Percentiles rank a stretch among this genome's conserved stretches.
phyloP scores from a whole-genome alignment of 2,329 filamentous ascomycete genomes.

The Basipetospora chlamydospora region DNA sequence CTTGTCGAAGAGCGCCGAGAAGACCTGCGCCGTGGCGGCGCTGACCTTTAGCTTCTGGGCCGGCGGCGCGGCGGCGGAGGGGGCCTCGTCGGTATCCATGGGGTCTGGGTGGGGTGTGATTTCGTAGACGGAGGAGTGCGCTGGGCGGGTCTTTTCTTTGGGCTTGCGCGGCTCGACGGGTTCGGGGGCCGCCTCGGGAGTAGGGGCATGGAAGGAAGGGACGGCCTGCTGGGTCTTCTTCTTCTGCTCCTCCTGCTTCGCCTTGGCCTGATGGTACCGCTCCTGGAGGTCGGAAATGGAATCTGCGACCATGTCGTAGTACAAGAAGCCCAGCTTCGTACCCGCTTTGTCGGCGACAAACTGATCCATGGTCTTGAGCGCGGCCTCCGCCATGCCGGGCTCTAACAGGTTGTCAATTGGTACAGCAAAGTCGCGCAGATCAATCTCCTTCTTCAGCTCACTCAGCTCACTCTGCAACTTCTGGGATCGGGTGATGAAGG shows the following conservation, averaged over 20 bases:
- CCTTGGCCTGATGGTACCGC: slow-evolving; percentile 14
- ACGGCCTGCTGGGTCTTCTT: slow-evolving; percentile 6
- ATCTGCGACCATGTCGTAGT: slow-evolving; percentile 26
- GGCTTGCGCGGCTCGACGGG: slow-evolving; percentile 19
- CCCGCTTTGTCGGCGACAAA: slow-evolving; percentile 24
- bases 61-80: background rate
- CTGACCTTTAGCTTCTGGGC: slow-evolving; percentile 20
- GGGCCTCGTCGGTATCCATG: background rate
- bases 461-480: slow-evolving; percentile 23
- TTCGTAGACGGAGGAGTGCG: slow-evolving; percentile 19
- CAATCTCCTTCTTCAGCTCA: slow-evolving; percentile 21
- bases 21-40: slow-evolving; percentile 20
- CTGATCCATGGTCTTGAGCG: slow-evolving; percentile 20
- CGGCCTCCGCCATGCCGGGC: slow-evolving; percentile 20
- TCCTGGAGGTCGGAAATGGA: slow-evolving; percentile 19
- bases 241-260: slow-evolving; percentile 10
- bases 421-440: slow-evolving; percentile 23
- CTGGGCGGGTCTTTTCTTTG: slow-evolving; percentile 30
- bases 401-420: slow-evolving; percentile 27
- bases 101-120: slow-evolving; percentile 9
- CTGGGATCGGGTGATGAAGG: slow-evolving; percentile 18
- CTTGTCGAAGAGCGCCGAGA: slow-evolving; percentile 19
- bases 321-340: slow-evolving; percentile 25
- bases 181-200: slow-evolving; percentile 10
- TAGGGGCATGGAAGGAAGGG: slow-evolving; percentile 9